These are phyloP conservation scores for Colletotrichum tropicale DNA, from an alignment of 2,329 filamentous ascomycete genomes.

Conservation along the genomic window DNA sequence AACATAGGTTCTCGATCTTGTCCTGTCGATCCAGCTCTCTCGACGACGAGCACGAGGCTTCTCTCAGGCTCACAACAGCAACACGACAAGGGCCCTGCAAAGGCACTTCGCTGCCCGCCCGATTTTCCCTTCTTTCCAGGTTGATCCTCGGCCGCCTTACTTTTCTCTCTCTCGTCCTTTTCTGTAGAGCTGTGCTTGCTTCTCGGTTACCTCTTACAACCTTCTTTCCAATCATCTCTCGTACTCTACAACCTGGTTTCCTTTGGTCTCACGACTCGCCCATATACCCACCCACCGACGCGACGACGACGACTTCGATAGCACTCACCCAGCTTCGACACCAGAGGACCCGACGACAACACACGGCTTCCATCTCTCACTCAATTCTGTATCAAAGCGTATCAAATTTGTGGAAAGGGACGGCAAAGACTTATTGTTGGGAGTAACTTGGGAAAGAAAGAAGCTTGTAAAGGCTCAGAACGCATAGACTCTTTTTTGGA, in stretches of 20 bases:
- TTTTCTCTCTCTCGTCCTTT: slow-evolving; percentile 25
- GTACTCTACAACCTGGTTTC: slow-evolving; percentile 7
- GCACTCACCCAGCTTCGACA: neutral
- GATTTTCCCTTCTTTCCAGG: slow-evolving; percentile 55
- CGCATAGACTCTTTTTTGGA: slow-evolving; percentile 16
- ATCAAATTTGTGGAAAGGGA: slow-evolving; percentile 10
- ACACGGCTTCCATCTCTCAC: neutral
- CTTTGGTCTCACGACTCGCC: slow-evolving; percentile 19
- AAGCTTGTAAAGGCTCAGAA: slow-evolving; percentile 19
- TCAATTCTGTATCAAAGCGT: slow-evolving; percentile 6
- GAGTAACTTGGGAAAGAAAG: slow-evolving; percentile 18
- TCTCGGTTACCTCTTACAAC: slow-evolving; percentile 1
- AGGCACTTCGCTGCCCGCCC: slow-evolving; percentile 23
- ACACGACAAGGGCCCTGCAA: slow-evolving; percentile 16
- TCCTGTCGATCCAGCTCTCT: neutral
- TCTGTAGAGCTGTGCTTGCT: slow-evolving; percentile 22
- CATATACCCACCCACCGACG: slow-evolving; percentile 15
- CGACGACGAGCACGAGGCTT: neutral
- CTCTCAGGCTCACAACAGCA: slow-evolving; percentile 4
- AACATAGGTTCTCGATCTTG: neutral
- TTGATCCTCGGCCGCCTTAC: slow-evolving; percentile 61
- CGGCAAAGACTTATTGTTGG: neutral
- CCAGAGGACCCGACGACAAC: slow-evolving; percentile 12
- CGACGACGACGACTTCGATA: slow-evolving; percentile 16
- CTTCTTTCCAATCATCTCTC: slow-evolving; percentile 4